Conservation (phyloP, 192 early-diverging fungal species). For the Mortierella antarctica region DNA sequence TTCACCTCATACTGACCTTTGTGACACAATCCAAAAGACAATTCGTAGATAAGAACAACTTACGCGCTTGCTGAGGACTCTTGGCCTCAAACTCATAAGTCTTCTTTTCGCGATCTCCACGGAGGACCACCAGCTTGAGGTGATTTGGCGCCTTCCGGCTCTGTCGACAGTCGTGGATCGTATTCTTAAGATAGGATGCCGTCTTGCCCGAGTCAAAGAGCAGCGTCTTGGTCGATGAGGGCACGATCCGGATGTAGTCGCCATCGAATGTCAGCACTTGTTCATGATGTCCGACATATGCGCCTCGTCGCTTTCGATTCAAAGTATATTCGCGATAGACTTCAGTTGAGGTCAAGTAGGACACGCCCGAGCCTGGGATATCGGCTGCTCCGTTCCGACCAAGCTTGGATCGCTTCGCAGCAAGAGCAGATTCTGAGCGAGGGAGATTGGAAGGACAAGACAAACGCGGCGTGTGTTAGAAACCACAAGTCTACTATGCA, state of each 20-base stretch:
- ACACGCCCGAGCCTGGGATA: slow-evolving; percentile 46
- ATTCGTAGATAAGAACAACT: slow-evolving; percentile 25
- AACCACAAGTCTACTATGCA: background rate
- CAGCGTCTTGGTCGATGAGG: slow-evolving; percentile 75
- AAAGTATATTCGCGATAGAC: slow-evolving; percentile 77
- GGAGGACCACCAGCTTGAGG: slow-evolving; percentile 73
- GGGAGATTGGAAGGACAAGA: background rate
- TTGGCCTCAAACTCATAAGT: slow-evolving; percentile 84
- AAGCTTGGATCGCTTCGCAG: slow-evolving; percentile 24
- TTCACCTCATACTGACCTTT: background rate
- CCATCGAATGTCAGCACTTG: slow-evolving; percentile 94
- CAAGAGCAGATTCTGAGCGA: slow-evolving; percentile 1
- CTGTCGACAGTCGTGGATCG: slow-evolving; percentile 65
- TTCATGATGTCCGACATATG: slow-evolving; percentile 87
- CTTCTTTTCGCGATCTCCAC: slow-evolving; percentile 73
- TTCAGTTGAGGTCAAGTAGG: slow-evolving; percentile 45
- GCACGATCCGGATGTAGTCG: slow-evolving; percentile 91
- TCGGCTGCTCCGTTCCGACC: slow-evolving; percentile 24
- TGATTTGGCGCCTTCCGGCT: slow-evolving; percentile 75
- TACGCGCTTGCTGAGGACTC: slow-evolving; percentile 72
- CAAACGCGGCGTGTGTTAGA: background rate
- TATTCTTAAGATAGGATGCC: slow-evolving; percentile 53
- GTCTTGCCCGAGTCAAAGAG: slow-evolving; percentile 89
- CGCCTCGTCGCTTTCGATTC: slow-evolving; percentile 80
- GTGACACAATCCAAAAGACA: background rate